Evolutionary conservation across 805 yeast genomes (phyloP).

Genomic region (Teunomyces panamensis): DNA sequence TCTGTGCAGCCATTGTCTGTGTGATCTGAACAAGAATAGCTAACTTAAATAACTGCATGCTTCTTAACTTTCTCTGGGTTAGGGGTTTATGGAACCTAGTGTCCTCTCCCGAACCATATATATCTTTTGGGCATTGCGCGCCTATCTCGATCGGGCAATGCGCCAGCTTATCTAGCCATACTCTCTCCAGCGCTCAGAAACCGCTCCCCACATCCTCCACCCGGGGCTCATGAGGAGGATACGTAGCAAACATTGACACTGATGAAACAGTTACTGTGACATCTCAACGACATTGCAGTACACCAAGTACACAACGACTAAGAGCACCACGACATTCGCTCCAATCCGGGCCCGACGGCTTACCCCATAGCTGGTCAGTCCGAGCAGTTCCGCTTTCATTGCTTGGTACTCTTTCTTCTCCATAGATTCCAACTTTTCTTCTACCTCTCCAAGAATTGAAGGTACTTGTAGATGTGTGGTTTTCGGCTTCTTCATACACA

Average conservation of each 20-base stretch:
- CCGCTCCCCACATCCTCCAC: too few relatives aligned
- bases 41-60: not conserved
- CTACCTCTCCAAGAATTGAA: not conserved
- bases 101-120: not conserved
- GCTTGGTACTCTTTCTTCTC: too few relatives aligned
- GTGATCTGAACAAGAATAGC: not conserved
- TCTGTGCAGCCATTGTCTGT: not conserved
- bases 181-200: too few relatives aligned
- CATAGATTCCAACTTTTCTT: not conserved
- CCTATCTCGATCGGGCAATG: not conserved
- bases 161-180: not conserved
- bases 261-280: too few relatives aligned
- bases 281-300: not conserved
- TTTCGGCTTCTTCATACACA: constrained; percentile 7
- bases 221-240: too few relatives aligned
- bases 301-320: not conserved
- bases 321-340: not conserved
- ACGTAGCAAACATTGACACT: too few relatives aligned
- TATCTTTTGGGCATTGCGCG: not conserved
- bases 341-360: not conserved
- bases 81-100: not conserved
- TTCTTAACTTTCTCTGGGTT: not conserved
- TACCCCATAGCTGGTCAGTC: not conserved
- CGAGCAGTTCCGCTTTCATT: too few relatives aligned
- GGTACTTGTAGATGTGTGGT: not conserved